Base-by-base conservation (phyloP, 108 stramenopile species). In the Discostella pseudostelligera region DNA sequence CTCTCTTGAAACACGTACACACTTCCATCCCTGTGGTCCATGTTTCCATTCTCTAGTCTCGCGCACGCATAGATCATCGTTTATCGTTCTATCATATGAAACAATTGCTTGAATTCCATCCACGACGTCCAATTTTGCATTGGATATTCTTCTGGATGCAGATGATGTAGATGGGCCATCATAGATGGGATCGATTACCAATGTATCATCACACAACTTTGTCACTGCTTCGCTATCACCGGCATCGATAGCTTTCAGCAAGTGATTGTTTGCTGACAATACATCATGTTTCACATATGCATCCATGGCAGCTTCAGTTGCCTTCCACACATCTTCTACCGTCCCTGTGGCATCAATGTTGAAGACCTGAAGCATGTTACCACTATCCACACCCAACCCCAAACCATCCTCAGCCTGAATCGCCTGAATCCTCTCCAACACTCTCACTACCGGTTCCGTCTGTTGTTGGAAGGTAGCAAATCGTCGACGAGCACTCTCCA, bases 371-470 rank as follows among this genome's bases (percentile, higher is more conserved):
- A 87, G 59, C n/a, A 40, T 45, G 36, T 80, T 73, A 9, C 32
- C 61, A 1, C 74, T 62, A n/a, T 24, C 49, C 49, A 0, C 49
- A 22, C 49, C 22, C 22, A 11, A 9, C 16, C 46, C 46, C 46
- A 3, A 45, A 14, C 16, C 25, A 16, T 28, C 56, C 35, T 66
- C 54, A 16, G 49, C 35, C 47, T 80, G 74, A n/a, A 70, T 37
- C 42, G 58, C 28, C 40, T 78, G 69, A 5, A 79, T 69, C 50
- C 59, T 17, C 29, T 81, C 81, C 60, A 93, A 59, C 22, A 73
- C 84, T 28, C 81, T 74, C 1, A 94, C 82, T 14, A 89, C 86
- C 25, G 96, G 96, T 65, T 84, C 75, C 4, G 95, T 97, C 62
- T 92, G 76, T 24, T 56, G 54, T 54, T 80, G 58, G 72, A 90